These are phyloP conservation scores for Aspergillus sp. DNA, from an alignment of 2,329 filamentous ascomycete genomes.

Conservation along the genomic window DNA sequence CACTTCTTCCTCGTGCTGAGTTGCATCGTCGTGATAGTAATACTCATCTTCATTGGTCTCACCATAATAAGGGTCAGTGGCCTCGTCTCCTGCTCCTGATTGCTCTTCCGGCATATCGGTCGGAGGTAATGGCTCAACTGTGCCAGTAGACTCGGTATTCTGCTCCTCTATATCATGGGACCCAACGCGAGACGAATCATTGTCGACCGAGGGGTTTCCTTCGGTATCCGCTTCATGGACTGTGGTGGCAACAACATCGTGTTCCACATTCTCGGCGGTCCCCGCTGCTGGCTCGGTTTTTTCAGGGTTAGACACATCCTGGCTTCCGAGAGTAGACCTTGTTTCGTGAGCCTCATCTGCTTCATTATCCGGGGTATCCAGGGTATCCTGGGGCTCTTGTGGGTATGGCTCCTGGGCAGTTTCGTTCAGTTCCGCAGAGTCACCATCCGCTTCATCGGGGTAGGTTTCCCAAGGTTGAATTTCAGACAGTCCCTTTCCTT, in stretches of 20 bases:
- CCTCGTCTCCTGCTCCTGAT: slow-evolving; percentile 20
- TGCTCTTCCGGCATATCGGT: slow-evolving; percentile 23
- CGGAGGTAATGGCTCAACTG: slow-evolving; percentile 28
- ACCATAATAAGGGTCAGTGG: slow-evolving; percentile 14
- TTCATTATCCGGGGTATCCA: slow-evolving; percentile 19
- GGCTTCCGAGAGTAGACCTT: slow-evolving; percentile 9
- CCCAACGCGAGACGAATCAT: slow-evolving; percentile 21
- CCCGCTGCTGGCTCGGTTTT: slow-evolving; percentile 6
- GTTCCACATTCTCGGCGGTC: slow-evolving; percentile 17
- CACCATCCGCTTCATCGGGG: slow-evolving; percentile 54
- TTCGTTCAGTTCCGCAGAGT: slow-evolving; percentile 23
- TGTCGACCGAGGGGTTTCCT: slow-evolving; percentile 1
- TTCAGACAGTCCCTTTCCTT: slow-evolving; percentile 62
- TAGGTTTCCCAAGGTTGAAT: slow-evolving; percentile 53
- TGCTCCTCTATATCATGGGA: slow-evolving; percentile 35
- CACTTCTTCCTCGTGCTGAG: slow-evolving; percentile 27
- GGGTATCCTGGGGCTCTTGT: slow-evolving; percentile 17
- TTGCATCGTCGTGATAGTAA: slow-evolving; percentile 31
- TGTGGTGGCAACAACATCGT: slow-evolving; percentile 17
- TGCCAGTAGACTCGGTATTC: slow-evolving; percentile 35
- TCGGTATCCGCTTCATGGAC: slow-evolving; percentile 17
- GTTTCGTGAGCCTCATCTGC: slow-evolving; percentile 22
- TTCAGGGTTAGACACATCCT: background rate
- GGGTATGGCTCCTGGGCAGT: slow-evolving; percentile 21
- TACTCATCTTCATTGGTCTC: slow-evolving; percentile 39